Conservation (phyloP, 257 asterid species). For the Lycium barbarum region DNA sequence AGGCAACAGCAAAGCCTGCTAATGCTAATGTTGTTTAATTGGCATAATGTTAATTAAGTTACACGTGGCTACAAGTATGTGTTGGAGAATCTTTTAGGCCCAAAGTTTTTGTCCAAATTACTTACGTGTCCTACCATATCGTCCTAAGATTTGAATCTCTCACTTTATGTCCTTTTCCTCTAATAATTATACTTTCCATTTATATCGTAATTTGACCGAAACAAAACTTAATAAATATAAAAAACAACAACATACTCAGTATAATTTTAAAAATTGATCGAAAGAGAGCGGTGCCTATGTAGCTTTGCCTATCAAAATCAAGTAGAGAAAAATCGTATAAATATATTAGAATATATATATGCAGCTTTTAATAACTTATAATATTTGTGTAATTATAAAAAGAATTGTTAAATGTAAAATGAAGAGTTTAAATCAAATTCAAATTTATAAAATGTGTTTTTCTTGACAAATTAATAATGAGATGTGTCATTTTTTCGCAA, state of each 20-base stretch:
- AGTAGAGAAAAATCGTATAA: background rate
- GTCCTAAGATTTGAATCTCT: background rate
- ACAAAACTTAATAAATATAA: background rate
- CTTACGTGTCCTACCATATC: slow-evolving; percentile 48
- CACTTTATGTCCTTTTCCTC: slow-evolving; percentile 7
- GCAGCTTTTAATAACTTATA: too few species aligned
- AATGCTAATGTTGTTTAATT: slow-evolving; percentile 22
- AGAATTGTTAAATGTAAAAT: background rate
- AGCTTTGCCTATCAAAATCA: too few species aligned
- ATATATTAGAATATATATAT: background rate
- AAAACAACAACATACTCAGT: too few species aligned
- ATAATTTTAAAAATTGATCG: too few species aligned
- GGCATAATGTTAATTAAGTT: background rate
- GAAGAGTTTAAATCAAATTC: background rate
- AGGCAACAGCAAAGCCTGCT: background rate
- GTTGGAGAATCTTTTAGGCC: slow-evolving; percentile 48
- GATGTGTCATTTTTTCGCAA: background rate
- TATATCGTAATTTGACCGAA: background rate
- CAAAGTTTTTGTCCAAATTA: slow-evolving; percentile 40
- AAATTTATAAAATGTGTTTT: background rate
- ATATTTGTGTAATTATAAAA: background rate
- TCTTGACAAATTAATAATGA: background rate
- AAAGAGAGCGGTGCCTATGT: too few species aligned
- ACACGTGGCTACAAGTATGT: slow-evolving; percentile 45
- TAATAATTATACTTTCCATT: background rate